Percentiles rank a stretch among this genome's conserved stretches.
phyloP scores from a whole-genome alignment of 2,329 filamentous ascomycete genomes.

The Alternaria gaisen region DNA sequence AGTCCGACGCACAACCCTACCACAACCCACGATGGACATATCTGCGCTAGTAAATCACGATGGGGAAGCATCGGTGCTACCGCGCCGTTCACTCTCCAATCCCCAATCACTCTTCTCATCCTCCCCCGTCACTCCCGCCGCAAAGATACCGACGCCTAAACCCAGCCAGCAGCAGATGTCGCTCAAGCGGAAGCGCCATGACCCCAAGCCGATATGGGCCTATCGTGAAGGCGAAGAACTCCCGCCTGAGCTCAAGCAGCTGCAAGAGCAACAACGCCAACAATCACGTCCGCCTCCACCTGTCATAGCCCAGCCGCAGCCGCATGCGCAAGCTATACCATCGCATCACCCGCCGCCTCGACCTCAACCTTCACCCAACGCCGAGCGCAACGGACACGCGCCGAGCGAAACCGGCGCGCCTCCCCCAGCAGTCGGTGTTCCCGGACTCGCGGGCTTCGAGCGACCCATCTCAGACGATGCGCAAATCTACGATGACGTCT shows the following conservation, averaged over 20 bases:
- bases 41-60: slow-evolving; percentile 47
- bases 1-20: slow-evolving; percentile 23
- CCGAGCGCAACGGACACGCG: slow-evolving; percentile 32
- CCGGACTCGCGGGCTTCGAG: slow-evolving; percentile 54
- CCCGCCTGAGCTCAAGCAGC: slow-evolving; percentile 34
- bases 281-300: slow-evolving; percentile 34
- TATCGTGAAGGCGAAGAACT: slow-evolving; percentile 40
- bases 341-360: slow-evolving; percentile 25
- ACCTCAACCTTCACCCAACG: slow-evolving; percentile 20
- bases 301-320: slow-evolving; percentile 24
- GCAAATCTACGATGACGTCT: slow-evolving; percentile 74
- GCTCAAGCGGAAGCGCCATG: slow-evolving; percentile 48
- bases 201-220: slow-evolving; percentile 51
- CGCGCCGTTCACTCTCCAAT: slow-evolving; percentile 44
- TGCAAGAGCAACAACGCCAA: slow-evolving; percentile 35
- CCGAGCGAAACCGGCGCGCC: slow-evolving; percentile 16
- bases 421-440: slow-evolving; percentile 13
- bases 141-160: slow-evolving; percentile 40
- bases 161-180: slow-evolving; percentile 37
- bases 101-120: slow-evolving; percentile 37
- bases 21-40: slow-evolving; percentile 48
- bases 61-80: slow-evolving; percentile 39
- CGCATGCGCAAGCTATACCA: slow-evolving; percentile 26
- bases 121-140: slow-evolving; percentile 39
- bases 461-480: slow-evolving; percentile 73